phyloP scores from a whole-genome alignment of 2,329 filamentous ascomycete species.

The Talaromyces pinophilus region DNA sequence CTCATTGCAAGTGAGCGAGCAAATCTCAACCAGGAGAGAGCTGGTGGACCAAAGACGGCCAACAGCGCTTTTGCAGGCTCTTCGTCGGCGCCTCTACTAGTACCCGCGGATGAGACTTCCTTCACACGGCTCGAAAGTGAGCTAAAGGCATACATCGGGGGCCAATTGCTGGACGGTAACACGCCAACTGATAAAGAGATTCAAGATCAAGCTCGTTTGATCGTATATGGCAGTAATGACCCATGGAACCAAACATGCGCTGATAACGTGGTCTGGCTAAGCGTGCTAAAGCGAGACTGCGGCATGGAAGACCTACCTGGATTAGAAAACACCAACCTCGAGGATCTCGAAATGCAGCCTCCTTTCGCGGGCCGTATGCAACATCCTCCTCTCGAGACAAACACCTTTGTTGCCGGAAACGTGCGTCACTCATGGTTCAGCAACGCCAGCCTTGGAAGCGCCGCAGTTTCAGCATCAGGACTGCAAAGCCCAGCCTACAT shows the following conservation, averaged over 20 bases:
- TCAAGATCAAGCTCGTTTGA: constrained; percentile 38
- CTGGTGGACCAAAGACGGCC: constrained; percentile 23
- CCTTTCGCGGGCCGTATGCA: constrained; percentile 45
- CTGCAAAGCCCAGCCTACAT: constrained; percentile 36
- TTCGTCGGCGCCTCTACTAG: constrained; percentile 26
- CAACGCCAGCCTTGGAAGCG: constrained; percentile 27
- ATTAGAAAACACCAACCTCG: constrained; percentile 38
- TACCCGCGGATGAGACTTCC: constrained; percentile 43
- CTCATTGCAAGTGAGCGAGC: constrained; percentile 39
- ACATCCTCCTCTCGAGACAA: constrained; percentile 38
- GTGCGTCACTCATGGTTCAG: constrained; percentile 29
- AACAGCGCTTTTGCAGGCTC: background rate
- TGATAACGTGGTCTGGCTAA: constrained; percentile 50
- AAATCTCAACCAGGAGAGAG: constrained; percentile 37
- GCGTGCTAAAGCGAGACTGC: constrained; percentile 47
- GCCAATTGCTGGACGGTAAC: constrained; percentile 36
- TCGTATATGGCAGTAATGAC: constrained; percentile 39
- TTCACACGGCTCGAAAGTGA: constrained; percentile 44
- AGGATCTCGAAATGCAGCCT: constrained; percentile 45
- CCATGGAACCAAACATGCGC: constrained; percentile 49
- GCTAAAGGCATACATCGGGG: constrained; percentile 43
- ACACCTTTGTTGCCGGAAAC: constrained; percentile 30
- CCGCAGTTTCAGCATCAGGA: constrained; percentile 33
- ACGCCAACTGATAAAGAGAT: constrained; percentile 42
- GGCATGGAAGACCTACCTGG: constrained; percentile 38